phyloP scores from a whole-genome alignment of 2,329 filamentous ascomycete genomes.

The Pseudopyrenochaeta lycopersici region DNA sequence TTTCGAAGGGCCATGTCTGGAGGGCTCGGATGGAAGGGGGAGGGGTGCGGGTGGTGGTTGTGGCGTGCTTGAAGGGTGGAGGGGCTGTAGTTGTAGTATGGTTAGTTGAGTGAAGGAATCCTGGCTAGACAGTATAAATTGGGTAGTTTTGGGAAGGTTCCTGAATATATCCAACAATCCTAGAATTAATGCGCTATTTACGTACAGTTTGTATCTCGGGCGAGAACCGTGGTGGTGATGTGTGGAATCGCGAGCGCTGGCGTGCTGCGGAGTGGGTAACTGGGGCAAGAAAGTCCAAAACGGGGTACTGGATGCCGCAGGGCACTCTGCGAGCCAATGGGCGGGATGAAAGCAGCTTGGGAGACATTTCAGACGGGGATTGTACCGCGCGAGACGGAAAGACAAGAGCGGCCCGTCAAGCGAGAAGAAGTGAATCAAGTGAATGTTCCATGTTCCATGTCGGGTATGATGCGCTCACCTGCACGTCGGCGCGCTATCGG shows the following conservation, averaged over 20 bases:
- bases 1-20: conserved; percentile 15
- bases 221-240: background rate
- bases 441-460: background rate
- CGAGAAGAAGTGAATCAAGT: conserved; percentile 3
- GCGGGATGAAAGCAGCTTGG: conserved; percentile 18
- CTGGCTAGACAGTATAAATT: no score
- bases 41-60: conserved; percentile 10
- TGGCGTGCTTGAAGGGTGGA: background rate
- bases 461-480: conserved; percentile 29
- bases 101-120: no score
- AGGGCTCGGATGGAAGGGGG: conserved; percentile 12
- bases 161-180: no score
- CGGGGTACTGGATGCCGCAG: conserved; percentile 6
- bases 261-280: conserved; percentile 23
- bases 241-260: conserved; percentile 21
- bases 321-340: conserved; percentile 24
- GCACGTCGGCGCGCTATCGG: conserved; percentile 14
- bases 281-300: conserved; percentile 42
- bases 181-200: background rate
- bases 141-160: background rate
- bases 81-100: background rate
- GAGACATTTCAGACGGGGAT: conserved; percentile 24
- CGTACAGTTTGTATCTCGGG: background rate
- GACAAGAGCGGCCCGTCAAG: conserved; percentile 9
- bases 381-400: conserved; percentile 5